Evolutionary conservation across 306 rosid genomes (phyloP).

Genomic region (Fagus crenata): DNA sequence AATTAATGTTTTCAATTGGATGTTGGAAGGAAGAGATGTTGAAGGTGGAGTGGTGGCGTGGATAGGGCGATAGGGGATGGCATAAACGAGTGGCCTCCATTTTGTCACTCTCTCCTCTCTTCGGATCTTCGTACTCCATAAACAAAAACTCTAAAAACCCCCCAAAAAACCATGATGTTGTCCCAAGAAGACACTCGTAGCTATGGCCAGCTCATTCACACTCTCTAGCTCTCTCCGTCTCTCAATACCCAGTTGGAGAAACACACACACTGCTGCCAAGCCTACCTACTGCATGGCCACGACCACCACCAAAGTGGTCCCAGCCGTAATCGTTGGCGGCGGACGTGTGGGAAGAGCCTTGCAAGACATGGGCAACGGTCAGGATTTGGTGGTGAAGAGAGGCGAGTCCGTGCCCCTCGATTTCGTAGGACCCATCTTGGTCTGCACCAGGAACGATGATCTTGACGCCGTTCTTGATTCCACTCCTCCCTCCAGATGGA

Average conservation of each 20-base stretch:
- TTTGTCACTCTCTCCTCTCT: too few species aligned
- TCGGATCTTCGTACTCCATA: too few species aligned
- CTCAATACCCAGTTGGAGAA: conserved; percentile 13
- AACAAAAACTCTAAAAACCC: too few species aligned
- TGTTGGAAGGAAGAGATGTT: too few species aligned
- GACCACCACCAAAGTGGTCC: conserved; percentile 44
- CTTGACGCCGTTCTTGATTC: conserved; percentile 77
- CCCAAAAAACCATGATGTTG: too few species aligned
- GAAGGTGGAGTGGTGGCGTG: too few species aligned
- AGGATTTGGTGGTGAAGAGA: conserved; percentile 62
- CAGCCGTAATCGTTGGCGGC: conserved; percentile 87
- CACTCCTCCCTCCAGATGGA: conserved; percentile 88
- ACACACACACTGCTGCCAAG: not conserved
- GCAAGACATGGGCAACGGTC: conserved; percentile 68
- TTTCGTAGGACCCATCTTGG: conserved; percentile 74
- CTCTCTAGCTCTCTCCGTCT: conserved; percentile 42
- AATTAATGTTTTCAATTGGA: too few species aligned
- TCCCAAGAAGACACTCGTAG: too few species aligned
- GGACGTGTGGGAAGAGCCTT: conserved; percentile 87
- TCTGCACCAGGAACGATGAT: conserved; percentile 91
- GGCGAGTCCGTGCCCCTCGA: conserved; percentile 74
- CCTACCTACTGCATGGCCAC: conserved; percentile 30
- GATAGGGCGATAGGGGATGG: too few species aligned
- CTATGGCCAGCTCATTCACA: conserved; percentile 2
- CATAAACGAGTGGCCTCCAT: too few species aligned